These are phyloP conservation scores for Podaxis sp. DNA, from an alignment of 768 basidiomycete genomes.

Conservation along the genomic window DNA sequence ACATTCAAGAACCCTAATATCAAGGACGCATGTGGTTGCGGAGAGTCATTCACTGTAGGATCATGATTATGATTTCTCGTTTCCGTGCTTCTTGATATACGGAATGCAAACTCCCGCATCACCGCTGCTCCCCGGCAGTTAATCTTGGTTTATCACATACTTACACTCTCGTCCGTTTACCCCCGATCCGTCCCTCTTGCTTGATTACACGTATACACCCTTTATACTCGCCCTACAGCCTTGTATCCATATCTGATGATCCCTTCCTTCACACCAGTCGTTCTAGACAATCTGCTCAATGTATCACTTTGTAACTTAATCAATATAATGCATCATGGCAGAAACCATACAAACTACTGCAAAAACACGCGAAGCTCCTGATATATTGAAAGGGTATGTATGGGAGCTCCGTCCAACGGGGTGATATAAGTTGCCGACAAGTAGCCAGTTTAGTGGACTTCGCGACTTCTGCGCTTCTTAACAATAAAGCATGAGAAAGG, in stretches of 20 bases:
- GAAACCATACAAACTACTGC: neutral
- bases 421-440: neutral
- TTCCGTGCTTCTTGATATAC: neutral
- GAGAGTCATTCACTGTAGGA: conserved; percentile 82
- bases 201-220: conserved; percentile 12
- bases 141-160: neutral
- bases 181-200: neutral
- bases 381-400: neutral
- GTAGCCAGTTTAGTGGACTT: neutral
- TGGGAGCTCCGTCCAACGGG: too few species aligned
- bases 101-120: neutral
- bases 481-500: conserved; percentile 4
- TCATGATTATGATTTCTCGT: conserved; percentile 29
- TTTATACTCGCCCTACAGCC: conserved; percentile 17
- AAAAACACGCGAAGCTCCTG: neutral
- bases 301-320: conserved; percentile 10
- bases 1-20: conserved; percentile 91
- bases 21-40: conserved; percentile 93
- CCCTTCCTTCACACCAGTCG: neutral
- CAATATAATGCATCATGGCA: neutral
- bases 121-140: neutral
- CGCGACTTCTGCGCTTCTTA: neutral
- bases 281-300: neutral
- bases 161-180: neutral
- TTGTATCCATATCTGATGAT: conserved; percentile 8